phyloP scores from a whole-genome alignment of 306 rosid species.

The Castanopsis chinensis region DNA sequence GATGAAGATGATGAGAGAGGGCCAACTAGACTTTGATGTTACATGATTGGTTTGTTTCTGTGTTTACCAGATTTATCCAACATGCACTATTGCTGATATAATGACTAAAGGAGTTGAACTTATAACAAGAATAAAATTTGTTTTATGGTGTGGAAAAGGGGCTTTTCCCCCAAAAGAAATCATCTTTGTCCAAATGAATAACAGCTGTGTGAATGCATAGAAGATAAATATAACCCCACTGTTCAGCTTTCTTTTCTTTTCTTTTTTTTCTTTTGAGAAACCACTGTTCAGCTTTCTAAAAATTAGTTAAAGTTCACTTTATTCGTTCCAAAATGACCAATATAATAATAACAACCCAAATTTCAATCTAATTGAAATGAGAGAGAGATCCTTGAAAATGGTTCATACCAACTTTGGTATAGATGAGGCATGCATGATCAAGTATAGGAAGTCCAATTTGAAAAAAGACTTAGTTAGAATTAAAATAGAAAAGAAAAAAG shows the following conservation, averaged over 20 bases:
- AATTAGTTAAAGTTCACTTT: slow-evolving; percentile 25
- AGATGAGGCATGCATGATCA: too few species aligned
- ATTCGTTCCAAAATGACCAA: slow-evolving; percentile 26
- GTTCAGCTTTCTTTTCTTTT: slow-evolving; percentile 7
- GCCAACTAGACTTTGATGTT: slow-evolving; percentile 17
- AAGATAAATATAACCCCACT: slow-evolving; percentile 9
- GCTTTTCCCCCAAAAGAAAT: slow-evolving; percentile 8
- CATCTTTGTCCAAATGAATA: slow-evolving; percentile 4
- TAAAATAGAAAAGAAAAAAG: too few species aligned
- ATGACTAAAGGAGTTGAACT: background rate
- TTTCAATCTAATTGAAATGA: background rate
- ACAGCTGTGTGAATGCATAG: slow-evolving; percentile 38
- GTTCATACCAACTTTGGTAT: slow-evolving; percentile 17
- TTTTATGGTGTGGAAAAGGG: background rate
- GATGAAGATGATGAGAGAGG: slow-evolving; percentile 10
- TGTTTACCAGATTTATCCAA: slow-evolving; percentile 7
- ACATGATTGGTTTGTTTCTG: slow-evolving; percentile 17
- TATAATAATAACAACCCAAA: slow-evolving; percentile 10
- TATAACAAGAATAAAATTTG: background rate
- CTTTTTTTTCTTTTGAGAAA: too few species aligned
- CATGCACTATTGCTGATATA: background rate
- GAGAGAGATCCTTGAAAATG: slow-evolving; percentile 8
- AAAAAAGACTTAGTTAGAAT: too few species aligned
- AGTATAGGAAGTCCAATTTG: too few species aligned
- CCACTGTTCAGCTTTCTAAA: slow-evolving; percentile 19